Base-by-base conservation (phyloP, 2,329 filamentous ascomycete species). In the Pseudogymnoascus sp. region DNA sequence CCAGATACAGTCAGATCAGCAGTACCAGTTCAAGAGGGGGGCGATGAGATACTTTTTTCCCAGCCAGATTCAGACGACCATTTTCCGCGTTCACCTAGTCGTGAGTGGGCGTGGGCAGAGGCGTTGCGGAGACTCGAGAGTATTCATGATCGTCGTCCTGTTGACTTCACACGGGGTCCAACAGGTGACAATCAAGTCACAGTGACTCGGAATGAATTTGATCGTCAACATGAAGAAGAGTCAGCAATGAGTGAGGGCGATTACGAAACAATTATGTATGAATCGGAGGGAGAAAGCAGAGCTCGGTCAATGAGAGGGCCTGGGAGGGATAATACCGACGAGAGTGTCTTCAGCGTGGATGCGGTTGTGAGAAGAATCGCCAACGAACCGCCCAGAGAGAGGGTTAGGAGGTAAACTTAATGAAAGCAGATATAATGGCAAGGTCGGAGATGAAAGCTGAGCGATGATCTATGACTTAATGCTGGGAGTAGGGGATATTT, bases 351-450 rank as follows among this genome's bases (percentile, higher is more conserved):
- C 17, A 57, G 50, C 10, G 6, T 57, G n/a, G 50, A 57, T 33
- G 50, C 50, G 50, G 50, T 57, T 10, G 28, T 57, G 50, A 57
- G 50, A 17, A 57, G 50, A 57, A 57, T 57, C 11, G 50, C 50
- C 28, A 57, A 57, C 50, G 50, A 57, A 31, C 50, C 50, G 28
- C 50, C 50, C 17, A 33, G 28, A 13, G 17, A 21, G 28, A 57
- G 50, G 28, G n/a, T 17, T 15, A 57, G 50, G 28, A 33, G 50
- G 50, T 57, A 57, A 11, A 21, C 11, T 33, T 33, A 28, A 21
- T 19, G 28, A 7, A 57, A n/a, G n/a, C 28, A 35, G 23, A 17
- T 31, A 2, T 2, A 57, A 57, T 31, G 7, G 10, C 26, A 5
- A 17, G 10, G 17, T 33, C 5, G 13, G 26, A 33, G n/a, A 33